Percentiles rank a stretch among this genome's conserved stretches.
Evolutionary conservation across 2,329 filamentous ascomycete species (phyloP).

Genomic region (Xylaria sp.): DNA sequence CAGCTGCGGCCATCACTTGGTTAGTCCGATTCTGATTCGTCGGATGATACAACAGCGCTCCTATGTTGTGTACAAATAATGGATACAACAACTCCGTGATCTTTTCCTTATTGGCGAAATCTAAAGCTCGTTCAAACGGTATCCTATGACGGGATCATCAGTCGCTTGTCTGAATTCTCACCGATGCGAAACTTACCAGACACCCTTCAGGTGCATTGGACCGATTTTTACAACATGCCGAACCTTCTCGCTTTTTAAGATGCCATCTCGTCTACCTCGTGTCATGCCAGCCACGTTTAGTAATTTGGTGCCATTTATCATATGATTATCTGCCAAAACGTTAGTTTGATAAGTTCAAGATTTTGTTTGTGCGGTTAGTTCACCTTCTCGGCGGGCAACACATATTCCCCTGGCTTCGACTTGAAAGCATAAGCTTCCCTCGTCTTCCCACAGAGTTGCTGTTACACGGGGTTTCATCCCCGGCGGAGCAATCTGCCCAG

Average conservation of each 20-base stretch:
- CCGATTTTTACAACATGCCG: constrained; percentile 98
- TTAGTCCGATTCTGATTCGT: constrained; percentile 85
- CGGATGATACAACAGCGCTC: constrained; percentile 90
- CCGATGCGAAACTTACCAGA: constrained; percentile 69
- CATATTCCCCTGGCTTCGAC: constrained; percentile 97
- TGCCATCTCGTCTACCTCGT: constrained; percentile 90
- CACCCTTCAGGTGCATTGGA: constrained; percentile 98
- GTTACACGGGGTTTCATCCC: constrained; percentile 98
- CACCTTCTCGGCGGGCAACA: constrained; percentile 92
- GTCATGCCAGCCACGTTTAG: constrained; percentile 99
- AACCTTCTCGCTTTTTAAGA: constrained; percentile 96
- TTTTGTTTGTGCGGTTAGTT: constrained; percentile 5
- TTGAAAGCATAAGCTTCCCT: constrained; percentile 96
- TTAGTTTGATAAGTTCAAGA: constrained; percentile 34
- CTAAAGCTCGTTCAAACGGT: constrained; percentile 94
- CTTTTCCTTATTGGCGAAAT: constrained; percentile 99
- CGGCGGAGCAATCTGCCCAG: constrained; percentile 90
- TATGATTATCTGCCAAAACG: constrained; percentile 77
- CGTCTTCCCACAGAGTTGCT: constrained; percentile 97
- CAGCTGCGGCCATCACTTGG: constrained; percentile 86
- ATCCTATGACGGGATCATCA: constrained; percentile 71
- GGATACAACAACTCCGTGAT: constrained; percentile 96
- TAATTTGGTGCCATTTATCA: constrained; percentile 98
- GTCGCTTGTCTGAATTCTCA: constrained; percentile 5
- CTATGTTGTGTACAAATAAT: constrained; percentile 97